Evolutionary conservation across 768 basidiomycete species (phyloP).

Genomic region (Serendipita vermifera): DNA sequence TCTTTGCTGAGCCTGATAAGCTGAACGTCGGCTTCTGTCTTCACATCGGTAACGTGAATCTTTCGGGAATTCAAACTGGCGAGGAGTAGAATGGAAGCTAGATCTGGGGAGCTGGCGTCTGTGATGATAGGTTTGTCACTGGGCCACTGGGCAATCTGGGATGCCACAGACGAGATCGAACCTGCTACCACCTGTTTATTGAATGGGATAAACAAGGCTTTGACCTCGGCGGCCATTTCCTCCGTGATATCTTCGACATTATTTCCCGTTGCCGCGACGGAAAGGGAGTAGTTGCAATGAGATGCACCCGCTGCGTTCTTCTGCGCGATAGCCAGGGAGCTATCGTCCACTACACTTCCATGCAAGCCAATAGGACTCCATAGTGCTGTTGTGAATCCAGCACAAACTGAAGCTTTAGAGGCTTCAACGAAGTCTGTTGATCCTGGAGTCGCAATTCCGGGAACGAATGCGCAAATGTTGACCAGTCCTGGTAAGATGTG

Average conservation of each 20-base stretch:
- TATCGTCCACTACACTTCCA: slow-evolving; percentile 51
- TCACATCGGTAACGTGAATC: slow-evolving; percentile 85
- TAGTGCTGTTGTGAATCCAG: slow-evolving; percentile 79
- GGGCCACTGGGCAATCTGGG: slow-evolving; percentile 86
- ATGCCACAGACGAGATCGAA: slow-evolving; percentile 56
- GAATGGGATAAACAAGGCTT: slow-evolving; percentile 79
- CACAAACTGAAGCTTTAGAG: slow-evolving; percentile 72
- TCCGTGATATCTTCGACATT: slow-evolving; percentile 58
- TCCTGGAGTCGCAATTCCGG: slow-evolving; percentile 41
- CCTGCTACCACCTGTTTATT: slow-evolving; percentile 26
- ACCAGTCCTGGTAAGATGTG: slow-evolving; percentile 85
- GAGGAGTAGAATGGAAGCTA: slow-evolving; percentile 84
- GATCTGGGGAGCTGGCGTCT: slow-evolving; percentile 79
- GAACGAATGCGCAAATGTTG: slow-evolving; percentile 79
- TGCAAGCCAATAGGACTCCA: slow-evolving; percentile 58
- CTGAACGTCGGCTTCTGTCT: slow-evolving; percentile 70
- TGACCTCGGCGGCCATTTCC: slow-evolving; percentile 65
- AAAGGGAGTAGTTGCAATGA: slow-evolving; percentile 80
- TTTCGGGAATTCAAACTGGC: slow-evolving; percentile 85
- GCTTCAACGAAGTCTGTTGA: slow-evolving; percentile 51
- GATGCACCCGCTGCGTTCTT: slow-evolving; percentile 48
- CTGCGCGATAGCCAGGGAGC: slow-evolving; percentile 55
- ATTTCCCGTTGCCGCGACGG: slow-evolving; percentile 55
- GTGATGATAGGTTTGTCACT: slow-evolving; percentile 86
- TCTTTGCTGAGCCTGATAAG: slow-evolving; percentile 91